Conservation (phyloP, 2,329 filamentous ascomycete species). For the Xylaria hypoxylon region DNA sequence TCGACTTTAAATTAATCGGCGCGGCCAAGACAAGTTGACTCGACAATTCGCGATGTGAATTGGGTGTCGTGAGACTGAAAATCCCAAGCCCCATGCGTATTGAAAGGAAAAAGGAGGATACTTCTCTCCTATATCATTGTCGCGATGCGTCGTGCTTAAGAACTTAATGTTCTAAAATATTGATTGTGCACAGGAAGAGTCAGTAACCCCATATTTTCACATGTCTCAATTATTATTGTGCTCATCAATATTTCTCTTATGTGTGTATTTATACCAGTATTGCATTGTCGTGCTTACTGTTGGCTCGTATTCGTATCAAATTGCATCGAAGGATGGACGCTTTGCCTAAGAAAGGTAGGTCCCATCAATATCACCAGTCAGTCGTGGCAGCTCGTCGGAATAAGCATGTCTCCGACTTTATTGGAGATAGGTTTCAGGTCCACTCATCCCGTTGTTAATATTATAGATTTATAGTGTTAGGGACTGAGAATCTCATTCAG, state of each 20-base stretch:
- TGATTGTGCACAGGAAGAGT: neutral
- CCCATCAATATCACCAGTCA: conserved; percentile 5
- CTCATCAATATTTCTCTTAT: neutral
- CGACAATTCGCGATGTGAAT: neutral
- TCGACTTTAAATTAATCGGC: neutral
- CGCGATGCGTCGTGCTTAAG: neutral
- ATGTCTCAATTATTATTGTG: neutral
- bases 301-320: conserved; percentile 27
- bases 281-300: neutral
- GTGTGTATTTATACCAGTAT: conserved; percentile 3
- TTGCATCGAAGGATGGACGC: neutral
- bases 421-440: conserved; percentile 8
- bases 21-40: neutral
- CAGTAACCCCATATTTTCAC: neutral
- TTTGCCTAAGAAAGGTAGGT: conserved; percentile 33
- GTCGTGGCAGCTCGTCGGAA: conserved; percentile 17
- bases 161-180: neutral
- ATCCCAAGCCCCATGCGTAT: neutral
- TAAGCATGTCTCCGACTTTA: conserved; percentile 21
- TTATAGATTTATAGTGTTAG: too few relatives aligned
- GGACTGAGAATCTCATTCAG: conserved; percentile 4
- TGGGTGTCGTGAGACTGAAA: neutral
- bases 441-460: neutral
- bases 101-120: neutral
- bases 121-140: neutral